Base-by-base conservation (phyloP, 2,329 filamentous ascomycete genomes). In the Trichoderma atroviride region DNA sequence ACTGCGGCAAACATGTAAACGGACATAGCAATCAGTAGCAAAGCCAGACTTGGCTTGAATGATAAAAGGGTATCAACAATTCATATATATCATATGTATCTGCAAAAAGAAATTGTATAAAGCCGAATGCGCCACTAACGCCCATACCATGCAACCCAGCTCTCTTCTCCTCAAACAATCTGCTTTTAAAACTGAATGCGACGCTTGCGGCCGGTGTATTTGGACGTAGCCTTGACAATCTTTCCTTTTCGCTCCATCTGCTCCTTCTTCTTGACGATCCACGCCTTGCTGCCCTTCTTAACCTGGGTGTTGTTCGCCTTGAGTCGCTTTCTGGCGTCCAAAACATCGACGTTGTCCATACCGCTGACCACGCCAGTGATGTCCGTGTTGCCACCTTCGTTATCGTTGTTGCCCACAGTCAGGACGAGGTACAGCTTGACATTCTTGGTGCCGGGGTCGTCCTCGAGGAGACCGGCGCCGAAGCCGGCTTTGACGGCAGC, bases 221-320 rank as follows among this genome's bases (percentile, higher is more conserved):
- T 98, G 63, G 92, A 97, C 68, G 87, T 93, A 1, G 89, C 83
- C 84, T 98, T 98, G 74, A 98, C 95, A 33, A 98, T 87, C 84
- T 96, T 97, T 57, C 96, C 96, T 81, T 97, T 97, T 71, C 89
- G 86, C 81, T 96, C 92, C 92, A 97, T 96, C 83, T 97, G 93
- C 73, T 93, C 91, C 83, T 96, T 96, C 79, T 95, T 96, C 80
- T 89, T 88, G 78, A 93, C 78, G 71, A 96, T 96, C 92, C 92
- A 96, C 2, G 86, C 88, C 81, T 93, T 95, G 78, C 89, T 92
- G 16, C 92, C 94, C 84, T 97, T 97, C 79, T 91, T 90, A 64
- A 88, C 80, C 40, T 86, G 83, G 14, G 83, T 84, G 72, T 81
- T 86, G 73, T 82, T 83, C 5, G 70, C 73, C 72, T 80, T 83